Conservation (phyloP, 345 rosid species). For the Populus nigra region DNA sequence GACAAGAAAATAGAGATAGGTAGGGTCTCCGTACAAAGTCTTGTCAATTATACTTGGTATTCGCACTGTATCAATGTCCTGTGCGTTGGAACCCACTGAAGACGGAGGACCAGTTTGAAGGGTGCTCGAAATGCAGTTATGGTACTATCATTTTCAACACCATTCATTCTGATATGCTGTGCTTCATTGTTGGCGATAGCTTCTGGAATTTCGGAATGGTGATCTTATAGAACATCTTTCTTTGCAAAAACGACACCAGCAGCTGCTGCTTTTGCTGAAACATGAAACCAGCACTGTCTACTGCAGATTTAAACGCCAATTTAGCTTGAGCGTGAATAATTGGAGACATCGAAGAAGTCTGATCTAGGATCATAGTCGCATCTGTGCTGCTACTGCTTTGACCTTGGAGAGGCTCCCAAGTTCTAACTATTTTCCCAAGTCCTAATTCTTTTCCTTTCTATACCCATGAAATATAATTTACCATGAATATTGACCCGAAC, state of each 20-base stretch:
- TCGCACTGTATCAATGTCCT: too few species aligned
- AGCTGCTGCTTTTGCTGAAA: slow-evolving; percentile 30
- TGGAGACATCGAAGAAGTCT: background rate
- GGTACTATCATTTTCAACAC: slow-evolving; percentile 7
- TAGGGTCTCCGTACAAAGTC: background rate
- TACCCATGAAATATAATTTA: too few species aligned
- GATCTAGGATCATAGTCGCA: slow-evolving; percentile 12
- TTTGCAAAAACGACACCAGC: slow-evolving; percentile 21
- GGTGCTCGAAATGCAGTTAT: background rate
- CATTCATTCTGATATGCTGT: slow-evolving; percentile 8
- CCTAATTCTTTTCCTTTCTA: too few species aligned
- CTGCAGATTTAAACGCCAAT: slow-evolving; percentile 6
- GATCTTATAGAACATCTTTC: slow-evolving; percentile 17
- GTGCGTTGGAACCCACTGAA: too few species aligned
- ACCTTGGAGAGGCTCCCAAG: background rate
- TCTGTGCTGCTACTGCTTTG: slow-evolving; percentile 2
- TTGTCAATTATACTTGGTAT: too few species aligned
- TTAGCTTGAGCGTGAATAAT: background rate
- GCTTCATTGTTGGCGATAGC: slow-evolving; percentile 25
- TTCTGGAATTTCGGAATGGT: slow-evolving; percentile 26
- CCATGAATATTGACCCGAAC: background rate
- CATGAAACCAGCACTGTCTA: slow-evolving; percentile 21
- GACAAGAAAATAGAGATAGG: background rate
- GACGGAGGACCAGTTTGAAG: background rate
- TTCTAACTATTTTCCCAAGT: too few species aligned